Conservation (phyloP, 179 eudicot species). For the Beta corolliflora region DNA sequence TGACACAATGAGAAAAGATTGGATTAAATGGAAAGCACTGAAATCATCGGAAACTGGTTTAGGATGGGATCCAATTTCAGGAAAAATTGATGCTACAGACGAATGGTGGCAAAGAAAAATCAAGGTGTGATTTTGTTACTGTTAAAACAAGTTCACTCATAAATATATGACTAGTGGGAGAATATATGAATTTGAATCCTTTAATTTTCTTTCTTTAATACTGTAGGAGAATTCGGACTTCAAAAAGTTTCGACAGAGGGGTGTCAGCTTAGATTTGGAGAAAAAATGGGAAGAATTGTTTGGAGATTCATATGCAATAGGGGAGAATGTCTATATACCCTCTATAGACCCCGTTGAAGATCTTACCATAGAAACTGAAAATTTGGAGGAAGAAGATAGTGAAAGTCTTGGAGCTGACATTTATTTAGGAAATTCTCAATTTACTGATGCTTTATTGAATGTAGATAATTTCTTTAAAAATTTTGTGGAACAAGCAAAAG, state of each 20-base stretch:
- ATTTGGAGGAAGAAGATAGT: background rate
- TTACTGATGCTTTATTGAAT: background rate
- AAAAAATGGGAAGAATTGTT: background rate
- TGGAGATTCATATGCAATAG: background rate
- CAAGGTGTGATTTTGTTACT: background rate
- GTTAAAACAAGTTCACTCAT: no score
- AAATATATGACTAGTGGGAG: no score
- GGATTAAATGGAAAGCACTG: no score
- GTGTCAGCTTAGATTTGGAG: background rate
- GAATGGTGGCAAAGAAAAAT: no score
- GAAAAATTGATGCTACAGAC: background rate
- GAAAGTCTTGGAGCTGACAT: background rate
- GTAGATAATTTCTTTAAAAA: background rate
- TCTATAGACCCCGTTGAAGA: background rate
- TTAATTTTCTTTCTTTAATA: no score
- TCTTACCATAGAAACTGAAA: background rate
- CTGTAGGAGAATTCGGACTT: background rate
- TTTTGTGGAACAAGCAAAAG: background rate
- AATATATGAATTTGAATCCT: no score
- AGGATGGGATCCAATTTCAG: background rate
- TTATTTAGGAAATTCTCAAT: background rate
- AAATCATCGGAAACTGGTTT: no score
- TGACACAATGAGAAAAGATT: no score
- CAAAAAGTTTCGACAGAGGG: background rate
- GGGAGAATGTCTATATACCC: background rate